These are phyloP conservation scores for Nitzschia palea DNA, from an alignment of 108 stramenopile species.

Conservation along the genomic window DNA sequence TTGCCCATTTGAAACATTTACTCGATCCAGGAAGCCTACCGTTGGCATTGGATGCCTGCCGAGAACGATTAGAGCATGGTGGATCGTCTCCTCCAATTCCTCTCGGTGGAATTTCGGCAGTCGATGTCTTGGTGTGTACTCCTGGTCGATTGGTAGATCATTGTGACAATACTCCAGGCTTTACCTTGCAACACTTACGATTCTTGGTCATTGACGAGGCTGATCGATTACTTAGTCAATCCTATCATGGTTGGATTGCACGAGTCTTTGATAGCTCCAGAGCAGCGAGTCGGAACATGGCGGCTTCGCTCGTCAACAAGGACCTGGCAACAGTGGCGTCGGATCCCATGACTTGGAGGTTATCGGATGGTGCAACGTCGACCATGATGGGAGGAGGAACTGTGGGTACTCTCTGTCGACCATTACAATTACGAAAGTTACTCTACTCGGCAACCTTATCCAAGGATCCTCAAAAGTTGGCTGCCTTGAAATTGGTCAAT, in stretches of 20 bases:
- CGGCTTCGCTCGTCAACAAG: background rate
- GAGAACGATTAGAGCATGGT: conserved; percentile 4
- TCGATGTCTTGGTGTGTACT: conserved; percentile 95
- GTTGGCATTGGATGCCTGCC: conserved; percentile 29
- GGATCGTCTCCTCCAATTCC: conserved; percentile 7
- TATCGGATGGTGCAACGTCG: background rate
- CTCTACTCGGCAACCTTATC: conserved; percentile 95
- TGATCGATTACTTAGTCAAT: conserved; percentile 89
- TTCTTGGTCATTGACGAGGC: conserved; percentile 96
- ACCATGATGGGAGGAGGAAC: background rate
- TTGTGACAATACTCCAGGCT: conserved; percentile 90
- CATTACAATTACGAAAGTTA: conserved; percentile 65
- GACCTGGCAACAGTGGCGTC: background rate
- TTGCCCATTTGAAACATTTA: conserved; percentile 21
- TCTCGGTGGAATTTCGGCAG: conserved; percentile 41
- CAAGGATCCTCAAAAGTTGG: conserved; percentile 94
- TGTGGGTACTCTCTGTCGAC: conserved; percentile 11
- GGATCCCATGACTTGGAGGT: conserved; percentile 13
- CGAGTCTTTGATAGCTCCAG: conserved; percentile 68
- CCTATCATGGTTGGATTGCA: conserved; percentile 92
- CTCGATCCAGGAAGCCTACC: conserved; percentile 44
- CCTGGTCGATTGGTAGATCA: conserved; percentile 94
- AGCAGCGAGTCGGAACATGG: conserved; percentile 19
- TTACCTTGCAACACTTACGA: conserved; percentile 88
- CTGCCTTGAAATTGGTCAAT: conserved; percentile 79